Base-by-base conservation (phyloP, 176 grass and related monocot species). In the Pontederia crassipes region DNA sequence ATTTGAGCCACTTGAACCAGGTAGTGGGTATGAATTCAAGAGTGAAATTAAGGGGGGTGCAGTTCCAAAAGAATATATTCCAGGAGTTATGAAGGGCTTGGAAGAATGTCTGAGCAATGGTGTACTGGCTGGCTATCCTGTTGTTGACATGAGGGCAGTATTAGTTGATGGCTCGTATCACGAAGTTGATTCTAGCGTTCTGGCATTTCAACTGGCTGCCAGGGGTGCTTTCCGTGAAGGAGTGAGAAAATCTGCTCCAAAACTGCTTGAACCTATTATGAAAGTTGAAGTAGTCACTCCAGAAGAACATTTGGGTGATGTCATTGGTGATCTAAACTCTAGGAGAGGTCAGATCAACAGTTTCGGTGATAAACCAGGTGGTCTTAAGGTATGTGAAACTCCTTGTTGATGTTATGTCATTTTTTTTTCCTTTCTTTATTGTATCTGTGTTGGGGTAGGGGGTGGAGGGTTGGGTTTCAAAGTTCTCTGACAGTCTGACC, bases 271-370 rank as follows among this genome's bases (percentile, higher is more conserved):
- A 60, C 92, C 92, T 28, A 75, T 97, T 67, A 97, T 97, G 92
- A 85, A 55, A 71, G 92, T 97, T 62, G 92, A 97, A 74, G 92
- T 97, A 48, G 78, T 97, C 58, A 97, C 92, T 20, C 92, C 92
- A 52, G 92, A 97, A 84, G 92, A 97, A 10, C 93, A 97, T 85
- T 67, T 97, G 74, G 93, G 93, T 0, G 93, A 97, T 83, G 93
- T 97, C 78, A 97, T 97, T 72, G 93, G 93, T 82, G 93, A 97
- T 61, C 52, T 97, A 75, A 97, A 91, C 81, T 91, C 87, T n/a
- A 88, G 93, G 64, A 90, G 93, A 88, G 93, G 93, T 58, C 78
- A 80, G 8, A 89, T 97, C 73, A 88, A 97, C 57, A 83, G 66
- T 67, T 97, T 97, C 18, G 81, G 87, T 10, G 93, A 97, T 65